Conservation (phyloP, 148 eudicot species). For the Limonium bicolor region DNA sequence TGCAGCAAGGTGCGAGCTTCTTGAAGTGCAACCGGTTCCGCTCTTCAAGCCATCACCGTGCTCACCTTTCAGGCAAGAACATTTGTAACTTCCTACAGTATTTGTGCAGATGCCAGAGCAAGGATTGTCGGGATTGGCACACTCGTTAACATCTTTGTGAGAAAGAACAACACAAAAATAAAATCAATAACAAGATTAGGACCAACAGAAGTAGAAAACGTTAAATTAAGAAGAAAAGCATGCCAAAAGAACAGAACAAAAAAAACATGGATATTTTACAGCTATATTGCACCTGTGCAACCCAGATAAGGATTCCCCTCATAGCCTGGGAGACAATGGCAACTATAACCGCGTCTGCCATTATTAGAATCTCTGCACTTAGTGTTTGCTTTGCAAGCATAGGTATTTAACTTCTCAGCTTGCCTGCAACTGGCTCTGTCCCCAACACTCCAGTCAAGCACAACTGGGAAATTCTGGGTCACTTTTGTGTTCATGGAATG, state of each 20-base stretch:
- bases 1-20: neutral
- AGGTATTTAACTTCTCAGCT: neutral
- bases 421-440: neutral
- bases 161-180: no score
- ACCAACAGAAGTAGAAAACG: no score
- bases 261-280: no score
- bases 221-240: no score
- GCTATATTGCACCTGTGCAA: slow-evolving; percentile 1
- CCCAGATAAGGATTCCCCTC: slow-evolving; percentile 4
- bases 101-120: slow-evolving; percentile 8
- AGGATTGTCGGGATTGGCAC: slow-evolving; percentile 2
- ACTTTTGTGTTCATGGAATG: no score
- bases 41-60: slow-evolving; percentile 11
- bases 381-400: slow-evolving; percentile 1
- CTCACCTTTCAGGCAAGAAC: slow-evolving; percentile 12
- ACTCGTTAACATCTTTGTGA: slow-evolving; percentile 11
- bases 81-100: slow-evolving; percentile 7
- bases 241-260: no score
- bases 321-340: neutral
- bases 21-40: slow-evolving; percentile 4
- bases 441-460: slow-evolving; percentile 3
- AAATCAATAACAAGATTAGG: no score
- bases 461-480: neutral
- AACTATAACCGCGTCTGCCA: neutral
- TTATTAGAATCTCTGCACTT: neutral